Evolutionary conservation across 176 grass and related monocot genomes (phyloP), one percentile per base, ranked within the genome.

Genomic region (Coix lacrymajobi): DNA sequence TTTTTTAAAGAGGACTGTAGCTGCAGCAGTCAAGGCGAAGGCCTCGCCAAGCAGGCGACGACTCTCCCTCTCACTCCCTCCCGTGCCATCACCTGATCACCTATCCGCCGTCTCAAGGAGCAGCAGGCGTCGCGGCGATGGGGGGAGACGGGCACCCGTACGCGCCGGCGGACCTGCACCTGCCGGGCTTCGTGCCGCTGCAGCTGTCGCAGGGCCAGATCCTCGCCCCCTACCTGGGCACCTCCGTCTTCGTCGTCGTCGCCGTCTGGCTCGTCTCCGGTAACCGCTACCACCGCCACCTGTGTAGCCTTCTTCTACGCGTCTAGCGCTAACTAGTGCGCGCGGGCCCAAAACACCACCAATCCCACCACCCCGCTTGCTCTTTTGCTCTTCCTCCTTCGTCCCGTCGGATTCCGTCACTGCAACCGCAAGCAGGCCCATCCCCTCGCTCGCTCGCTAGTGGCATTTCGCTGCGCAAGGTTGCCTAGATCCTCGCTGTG

Each of bases 261-360:
- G 36, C 87, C 82, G 36, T 93, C 84, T 94, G 88, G 92, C 75
- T 98, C 37, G 0, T 95, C 86, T 95, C 95, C 61, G 87, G 92
- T 94, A 78, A 39, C 4, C 4, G 11, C n/a, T 19, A 22, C 7
- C 3, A 28, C 34, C 25, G 11, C 73, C 8, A 10, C 19, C 6
- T 6, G 13, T 40, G 11, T 16, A 44, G 14, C 17, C 46, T 49
- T 49, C 4, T 37, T 0, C 1, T 48, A 16, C 46, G 48, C 48
- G 20, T 52, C 17, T 52, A 52, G 48, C 17, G 19, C 48, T 39
- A 19, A 20, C 48, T 2, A 49, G 16, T 49, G 46, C 46, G 45
- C 44, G n/a, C 40, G 11, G 4, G 12, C 41, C 43, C 15, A 49
- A 49, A 19, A 19, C 46, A 12, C 46, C 16, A 49, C 46, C 46